Percentiles rank a stretch among this genome's conserved stretches.
Conservation (phyloP, 768 basidiomycete species). For the Tulasnella calospora region DNA sequence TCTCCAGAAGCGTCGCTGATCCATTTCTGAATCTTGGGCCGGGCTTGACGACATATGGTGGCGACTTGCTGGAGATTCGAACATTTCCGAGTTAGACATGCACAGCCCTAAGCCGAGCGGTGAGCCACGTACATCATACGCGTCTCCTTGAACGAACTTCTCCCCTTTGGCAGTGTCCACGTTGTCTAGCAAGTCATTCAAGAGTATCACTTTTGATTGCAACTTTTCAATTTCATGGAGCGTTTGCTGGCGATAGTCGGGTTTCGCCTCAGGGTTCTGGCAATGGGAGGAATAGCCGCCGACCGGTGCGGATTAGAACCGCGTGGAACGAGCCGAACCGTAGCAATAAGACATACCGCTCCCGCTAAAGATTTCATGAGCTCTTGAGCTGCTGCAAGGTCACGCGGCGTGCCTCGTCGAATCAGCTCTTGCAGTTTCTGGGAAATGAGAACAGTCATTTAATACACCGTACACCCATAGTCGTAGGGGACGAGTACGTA, state of each 20-base stretch:
- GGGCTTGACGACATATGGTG: constrained; percentile 66
- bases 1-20: constrained; percentile 75
- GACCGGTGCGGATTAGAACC: background rate
- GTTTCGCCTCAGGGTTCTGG: constrained; percentile 83
- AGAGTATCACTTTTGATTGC: constrained; percentile 89
- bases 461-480: background rate
- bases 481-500: constrained; percentile 30
- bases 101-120: background rate
- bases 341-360: constrained; percentile 45
- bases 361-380: constrained; percentile 94
- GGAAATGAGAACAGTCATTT: background rate
- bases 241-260: constrained; percentile 88
- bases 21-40: constrained; percentile 97
- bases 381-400: constrained; percentile 92
- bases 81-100: background rate
- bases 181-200: constrained; percentile 97
- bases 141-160: constrained; percentile 80
- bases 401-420: constrained; percentile 88
- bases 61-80: constrained; percentile 71
- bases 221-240: constrained; percentile 87
- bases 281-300: background rate
- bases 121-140: constrained; percentile 65
- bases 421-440: constrained; percentile 97
- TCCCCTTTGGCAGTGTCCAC: constrained; percentile 68
- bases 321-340: background rate